phyloP scores from a whole-genome alignment of 1,139 yeast genomes.

The Saccharomyces hybrid region DNA sequence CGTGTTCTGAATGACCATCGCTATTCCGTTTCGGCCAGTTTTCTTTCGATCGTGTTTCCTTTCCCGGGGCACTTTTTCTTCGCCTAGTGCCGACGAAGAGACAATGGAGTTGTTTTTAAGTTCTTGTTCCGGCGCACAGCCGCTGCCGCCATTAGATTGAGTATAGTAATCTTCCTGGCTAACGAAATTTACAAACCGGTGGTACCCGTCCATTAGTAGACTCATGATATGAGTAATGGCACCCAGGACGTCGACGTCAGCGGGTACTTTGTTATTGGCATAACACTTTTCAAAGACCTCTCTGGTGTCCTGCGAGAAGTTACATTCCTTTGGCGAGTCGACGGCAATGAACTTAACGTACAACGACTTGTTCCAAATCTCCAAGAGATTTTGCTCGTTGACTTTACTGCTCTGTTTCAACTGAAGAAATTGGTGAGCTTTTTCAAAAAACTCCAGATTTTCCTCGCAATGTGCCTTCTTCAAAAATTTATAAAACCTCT shows the following conservation, averaged over 20 bases:
- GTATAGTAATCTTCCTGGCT: background rate
- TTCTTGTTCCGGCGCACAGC: background rate
- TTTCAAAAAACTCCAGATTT: constrained; percentile 24
- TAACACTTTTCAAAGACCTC: constrained; percentile 20
- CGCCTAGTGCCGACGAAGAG: background rate
- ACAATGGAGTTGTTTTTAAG: background rate
- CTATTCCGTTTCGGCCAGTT: background rate
- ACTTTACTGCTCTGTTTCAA: constrained; percentile 4
- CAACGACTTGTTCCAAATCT: constrained; percentile 21
- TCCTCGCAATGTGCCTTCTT: constrained; percentile 28
- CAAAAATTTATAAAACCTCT: constrained; percentile 22
- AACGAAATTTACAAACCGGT: constrained; percentile 9
- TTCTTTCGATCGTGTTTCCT: background rate
- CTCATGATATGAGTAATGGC: constrained; percentile 25
- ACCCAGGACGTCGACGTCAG: constrained; percentile 14
- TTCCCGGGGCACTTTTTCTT: background rate
- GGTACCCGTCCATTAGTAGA: constrained; percentile 26
- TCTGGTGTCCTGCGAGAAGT: constrained; percentile 25
- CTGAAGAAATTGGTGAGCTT: constrained; percentile 7
- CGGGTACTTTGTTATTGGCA: constrained; percentile 13
- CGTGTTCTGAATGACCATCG: background rate
- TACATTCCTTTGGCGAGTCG: constrained; percentile 28
- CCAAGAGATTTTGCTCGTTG: constrained; percentile 6
- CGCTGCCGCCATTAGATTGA: background rate
- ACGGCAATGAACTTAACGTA: constrained; percentile 21